These are phyloP conservation scores for Trichoderma asperellum DNA, from an alignment of 2,329 filamentous ascomycete genomes.

Conservation along the genomic window DNA sequence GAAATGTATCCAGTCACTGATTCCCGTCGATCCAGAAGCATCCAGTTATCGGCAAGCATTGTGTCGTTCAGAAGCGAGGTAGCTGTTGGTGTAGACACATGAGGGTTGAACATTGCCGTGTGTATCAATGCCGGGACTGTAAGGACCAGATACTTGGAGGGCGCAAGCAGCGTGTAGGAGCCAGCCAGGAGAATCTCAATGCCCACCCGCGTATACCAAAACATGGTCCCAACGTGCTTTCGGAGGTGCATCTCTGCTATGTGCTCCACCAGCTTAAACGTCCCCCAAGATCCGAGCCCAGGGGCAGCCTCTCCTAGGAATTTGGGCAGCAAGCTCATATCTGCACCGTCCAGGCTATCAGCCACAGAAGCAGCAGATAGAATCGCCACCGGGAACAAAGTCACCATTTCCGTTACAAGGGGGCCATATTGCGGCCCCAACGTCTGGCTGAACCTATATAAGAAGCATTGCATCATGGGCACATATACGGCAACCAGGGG, in stretches of 20 bases:
- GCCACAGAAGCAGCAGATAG: constrained; percentile 67
- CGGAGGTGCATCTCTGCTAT: constrained; percentile 48
- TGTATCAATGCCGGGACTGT: constrained; percentile 75
- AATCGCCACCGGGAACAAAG: constrained; percentile 70
- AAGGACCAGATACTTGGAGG: constrained; percentile 68
- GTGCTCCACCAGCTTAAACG: constrained; percentile 61
- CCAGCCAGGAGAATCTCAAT: constrained; percentile 70
- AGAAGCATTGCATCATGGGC: constrained; percentile 70
- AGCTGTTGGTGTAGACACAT: constrained; percentile 66
- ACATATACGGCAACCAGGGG: constrained; percentile 77
- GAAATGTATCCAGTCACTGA: constrained; percentile 92
- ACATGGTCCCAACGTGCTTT: constrained; percentile 60
- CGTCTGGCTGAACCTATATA: constrained; percentile 67
- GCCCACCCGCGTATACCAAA: constrained; percentile 71
- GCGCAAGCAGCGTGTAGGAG: constrained; percentile 67
- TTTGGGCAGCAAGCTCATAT: constrained; percentile 58
- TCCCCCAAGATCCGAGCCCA: constrained; percentile 66
- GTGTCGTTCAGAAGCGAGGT: constrained; percentile 67
- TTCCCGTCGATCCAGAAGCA: constrained; percentile 78
- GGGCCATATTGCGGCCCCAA: constrained; percentile 76
- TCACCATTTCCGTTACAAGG: constrained; percentile 71
- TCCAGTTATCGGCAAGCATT: constrained; percentile 68
- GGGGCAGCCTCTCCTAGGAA: constrained; percentile 66
- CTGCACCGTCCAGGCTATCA: constrained; percentile 64
- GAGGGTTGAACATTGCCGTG: constrained; percentile 72